These are phyloP conservation scores for Phytophthora meadii DNA, from an alignment of 352 stramenopile species.

Conservation along the genomic window DNA sequence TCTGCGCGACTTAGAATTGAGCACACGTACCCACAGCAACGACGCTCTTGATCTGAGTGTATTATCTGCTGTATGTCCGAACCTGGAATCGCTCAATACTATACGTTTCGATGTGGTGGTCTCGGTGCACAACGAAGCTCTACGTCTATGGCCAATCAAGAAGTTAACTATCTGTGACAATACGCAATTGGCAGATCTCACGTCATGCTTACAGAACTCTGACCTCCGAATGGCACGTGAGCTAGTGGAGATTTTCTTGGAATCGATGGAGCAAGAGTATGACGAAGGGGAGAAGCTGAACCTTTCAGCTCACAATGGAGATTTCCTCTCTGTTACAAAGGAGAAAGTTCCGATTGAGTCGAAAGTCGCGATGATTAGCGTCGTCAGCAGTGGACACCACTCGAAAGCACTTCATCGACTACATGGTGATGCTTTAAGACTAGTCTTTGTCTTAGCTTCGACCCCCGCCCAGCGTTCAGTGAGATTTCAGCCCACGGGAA, in stretches of 20 bases:
- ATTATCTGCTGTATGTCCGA: too few species aligned
- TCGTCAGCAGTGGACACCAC: background rate
- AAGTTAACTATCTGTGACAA: background rate
- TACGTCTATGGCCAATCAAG: background rate
- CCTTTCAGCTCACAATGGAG: background rate
- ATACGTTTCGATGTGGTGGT: too few species aligned
- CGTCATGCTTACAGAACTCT: background rate
- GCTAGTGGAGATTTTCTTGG: background rate
- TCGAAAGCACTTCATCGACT: background rate
- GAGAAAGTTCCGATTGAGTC: background rate
- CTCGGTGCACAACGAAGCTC: background rate
- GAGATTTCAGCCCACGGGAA: too few species aligned
- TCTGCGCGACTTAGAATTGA: too few species aligned
- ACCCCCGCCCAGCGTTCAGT: background rate
- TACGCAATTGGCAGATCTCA: background rate
- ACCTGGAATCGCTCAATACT: too few species aligned
- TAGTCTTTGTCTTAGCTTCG: background rate
- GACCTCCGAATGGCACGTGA: background rate
- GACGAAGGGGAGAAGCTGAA: background rate
- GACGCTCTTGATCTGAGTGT: too few species aligned
- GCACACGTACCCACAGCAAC: too few species aligned
- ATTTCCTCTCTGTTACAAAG: background rate
- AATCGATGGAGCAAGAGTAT: background rate
- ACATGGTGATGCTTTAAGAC: background rate
- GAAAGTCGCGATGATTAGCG: background rate